Base-by-base conservation (phyloP, 768 basidiomycete species). In the Kwoniella sp. region DNA sequence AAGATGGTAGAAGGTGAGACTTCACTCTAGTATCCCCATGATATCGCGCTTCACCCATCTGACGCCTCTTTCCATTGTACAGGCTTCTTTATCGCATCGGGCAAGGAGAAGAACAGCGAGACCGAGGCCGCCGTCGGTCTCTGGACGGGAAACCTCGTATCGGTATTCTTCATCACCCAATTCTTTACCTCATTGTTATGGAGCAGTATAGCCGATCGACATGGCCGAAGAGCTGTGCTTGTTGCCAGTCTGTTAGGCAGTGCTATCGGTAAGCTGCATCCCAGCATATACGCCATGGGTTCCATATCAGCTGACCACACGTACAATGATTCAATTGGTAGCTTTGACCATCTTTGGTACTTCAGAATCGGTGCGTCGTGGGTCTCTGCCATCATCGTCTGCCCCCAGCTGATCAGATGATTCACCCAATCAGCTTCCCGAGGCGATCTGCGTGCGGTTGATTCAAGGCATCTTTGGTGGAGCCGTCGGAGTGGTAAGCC, bases 151-250 rank as follows among this genome's bases (percentile, higher is more conserved):
- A 82, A 89, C 78, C 92, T 93, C 22, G 94, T 97, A 75, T 97
- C 93, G 34, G 90, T 91, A 83, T 95, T 98, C 82, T 98, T 97
- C 83, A 83, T 96, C 72, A 93, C 94, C 1, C 96, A 99, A 75
- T 98, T 98, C 82, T 82, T 95, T 30, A 98, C 95, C 0, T 93
- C 92, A 29, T 82, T 99, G 31, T 84, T 97, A 61, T 99, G 96
- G 95, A 91, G 92, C 59, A 93, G 93, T n/a, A 87, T 94, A 23
- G 95, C 95, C 25, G 90, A 93, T 63, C 90, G 87, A 81, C 92
- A 97, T 77, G 93, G 93, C 47, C 86, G 87, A 45, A 88, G 95
- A 17, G 84, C 86, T 8, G 95, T 99, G 7, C 84, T 99, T 34
- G 87, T 89, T 55, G 84, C 91, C 26, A 92, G 93, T 54, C 83